A percentile compares a stretch with the other conserved stretches of the same genome.
These are phyloP conservation scores for Macrotyloma uniflorum DNA, from an alignment of 306 rosid genomes.

Conservation along the genomic window DNA sequence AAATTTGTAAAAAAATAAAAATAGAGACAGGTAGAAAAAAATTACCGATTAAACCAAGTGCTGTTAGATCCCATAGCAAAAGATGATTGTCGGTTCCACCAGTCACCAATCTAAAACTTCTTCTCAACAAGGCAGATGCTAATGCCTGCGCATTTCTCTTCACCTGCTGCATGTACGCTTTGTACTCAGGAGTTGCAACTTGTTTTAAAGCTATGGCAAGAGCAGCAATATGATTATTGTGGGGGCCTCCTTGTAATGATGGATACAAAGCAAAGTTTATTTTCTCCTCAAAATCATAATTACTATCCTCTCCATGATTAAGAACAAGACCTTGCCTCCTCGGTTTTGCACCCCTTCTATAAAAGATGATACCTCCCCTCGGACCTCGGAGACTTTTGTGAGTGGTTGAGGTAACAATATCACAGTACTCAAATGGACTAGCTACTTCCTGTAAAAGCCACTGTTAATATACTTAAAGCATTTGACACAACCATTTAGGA, in stretches of 20 bases:
- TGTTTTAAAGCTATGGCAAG: constrained; percentile 84
- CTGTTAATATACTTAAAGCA: constrained; percentile 21
- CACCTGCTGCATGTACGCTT: constrained; percentile 75
- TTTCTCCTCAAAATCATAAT: constrained; percentile 77
- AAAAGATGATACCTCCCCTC: constrained; percentile 86
- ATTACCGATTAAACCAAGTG: constrained; percentile 71
- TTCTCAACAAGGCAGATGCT: constrained; percentile 72
- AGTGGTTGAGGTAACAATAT: constrained; percentile 82
- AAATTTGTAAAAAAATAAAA: neutral
- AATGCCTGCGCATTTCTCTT: constrained; percentile 88
- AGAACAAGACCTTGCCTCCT: constrained; percentile 58
- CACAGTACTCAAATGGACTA: constrained; percentile 79
- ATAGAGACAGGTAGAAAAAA: neutral
- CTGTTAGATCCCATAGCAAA: constrained; percentile 86
- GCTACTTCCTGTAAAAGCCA: constrained; percentile 61
- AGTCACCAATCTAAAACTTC: constrained; percentile 85
- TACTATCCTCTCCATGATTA: constrained; percentile 53
- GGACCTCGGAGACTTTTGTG: constrained; percentile 94
- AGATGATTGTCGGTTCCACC: constrained; percentile 90
- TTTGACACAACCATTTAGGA: constrained; percentile 19
- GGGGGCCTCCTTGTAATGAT: constrained; percentile 91
- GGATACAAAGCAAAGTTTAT: constrained; percentile 80
- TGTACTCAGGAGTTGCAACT: constrained; percentile 78
- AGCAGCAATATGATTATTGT: constrained; percentile 86
- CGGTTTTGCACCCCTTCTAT: constrained; percentile 66